Base-by-base conservation (phyloP, 2,329 filamentous ascomycete genomes). In the Geosmithia putterillii region DNA sequence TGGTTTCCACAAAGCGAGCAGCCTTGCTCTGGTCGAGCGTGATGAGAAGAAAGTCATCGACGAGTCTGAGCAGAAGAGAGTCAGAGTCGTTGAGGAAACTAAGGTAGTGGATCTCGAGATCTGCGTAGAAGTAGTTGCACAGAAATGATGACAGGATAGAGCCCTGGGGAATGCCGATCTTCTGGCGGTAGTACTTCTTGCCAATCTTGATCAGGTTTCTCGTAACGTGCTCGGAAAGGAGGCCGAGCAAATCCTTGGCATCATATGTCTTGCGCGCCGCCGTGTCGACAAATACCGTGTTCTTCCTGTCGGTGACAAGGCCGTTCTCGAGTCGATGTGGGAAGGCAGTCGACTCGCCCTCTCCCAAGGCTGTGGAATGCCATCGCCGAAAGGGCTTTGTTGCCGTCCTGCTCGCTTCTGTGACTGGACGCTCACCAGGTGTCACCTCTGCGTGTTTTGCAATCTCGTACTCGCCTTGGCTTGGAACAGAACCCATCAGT, bases 41-140 rank as follows among this genome's bases (percentile, higher is more conserved):
- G 53, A 98, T 81, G 39, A 98, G 75, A 4, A 96, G 68, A 52
- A 96, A 98, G 54, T 98, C 92, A 52, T 98, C 92, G 37, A 94
- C 86, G 9, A 95, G 71, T 15, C 92, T 75, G 42, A 96, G 61
- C 7, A 98, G 67, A 3, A 95, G 61, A 41, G 75, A 81, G 28
- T 81, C 45, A 0, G 47, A 47, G 28, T 32, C 28, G 9, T 63
- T 54, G 15, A 92, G 62, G 55, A 95, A 96, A 0, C 55, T 57
- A 2, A 96, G 67, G 14, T 81, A 66, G 21, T 79, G 70, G 7
- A 63, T 63, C 60, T 98, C 92, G 2, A 96, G 74, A 48, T 92
- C 80, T 6, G 86, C 89, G 57, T 98, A 98, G 60, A 96, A 95
- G 62, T 94, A 90, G 62, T 88, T 96, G 69, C 92, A 96, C 5